Conservation (phyloP, 129 eudicot genomes). For the Centella asiatica region DNA sequence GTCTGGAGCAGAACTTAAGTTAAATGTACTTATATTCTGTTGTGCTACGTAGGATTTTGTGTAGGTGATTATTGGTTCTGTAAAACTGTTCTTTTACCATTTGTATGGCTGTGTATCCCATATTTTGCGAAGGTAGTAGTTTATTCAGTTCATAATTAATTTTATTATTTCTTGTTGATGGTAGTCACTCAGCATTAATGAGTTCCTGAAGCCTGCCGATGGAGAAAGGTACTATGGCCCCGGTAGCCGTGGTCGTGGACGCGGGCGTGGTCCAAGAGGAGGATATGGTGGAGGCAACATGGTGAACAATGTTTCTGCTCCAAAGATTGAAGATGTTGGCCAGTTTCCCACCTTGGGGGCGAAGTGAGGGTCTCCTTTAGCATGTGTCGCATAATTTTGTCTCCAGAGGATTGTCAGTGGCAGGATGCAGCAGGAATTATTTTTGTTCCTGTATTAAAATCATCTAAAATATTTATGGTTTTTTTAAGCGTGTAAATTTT, state of each 20-base stretch:
- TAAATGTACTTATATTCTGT: neutral
- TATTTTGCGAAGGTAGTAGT: too few species aligned
- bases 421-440: conserved; percentile 10
- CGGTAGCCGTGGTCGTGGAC: conserved; percentile 54
- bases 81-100: too few species aligned
- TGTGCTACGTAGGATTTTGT: neutral
- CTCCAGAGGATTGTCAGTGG: conserved; percentile 5
- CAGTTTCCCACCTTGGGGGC: conserved; percentile 78
- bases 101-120: too few species aligned
- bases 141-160: too few species aligned
- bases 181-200: conserved; percentile 75
- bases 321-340: conserved; percentile 52
- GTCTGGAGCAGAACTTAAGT: neutral
- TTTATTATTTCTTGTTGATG: neutral
- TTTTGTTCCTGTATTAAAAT: conserved; percentile 16
- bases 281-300: conserved; percentile 34
- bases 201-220: conserved; percentile 72
- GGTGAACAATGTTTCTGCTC: conserved; percentile 35
- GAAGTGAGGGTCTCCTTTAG: conserved; percentile 28
- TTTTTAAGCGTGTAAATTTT: conserved; percentile 42
- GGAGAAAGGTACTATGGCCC: conserved; percentile 46
- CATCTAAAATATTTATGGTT: conserved; percentile 8
- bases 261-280: conserved; percentile 53
- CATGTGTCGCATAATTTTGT: neutral
- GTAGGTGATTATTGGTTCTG: neutral